These are phyloP conservation scores for Flammula alnicola DNA, from an alignment of 1,284 basidiomycete genomes.

Conservation along the genomic window DNA sequence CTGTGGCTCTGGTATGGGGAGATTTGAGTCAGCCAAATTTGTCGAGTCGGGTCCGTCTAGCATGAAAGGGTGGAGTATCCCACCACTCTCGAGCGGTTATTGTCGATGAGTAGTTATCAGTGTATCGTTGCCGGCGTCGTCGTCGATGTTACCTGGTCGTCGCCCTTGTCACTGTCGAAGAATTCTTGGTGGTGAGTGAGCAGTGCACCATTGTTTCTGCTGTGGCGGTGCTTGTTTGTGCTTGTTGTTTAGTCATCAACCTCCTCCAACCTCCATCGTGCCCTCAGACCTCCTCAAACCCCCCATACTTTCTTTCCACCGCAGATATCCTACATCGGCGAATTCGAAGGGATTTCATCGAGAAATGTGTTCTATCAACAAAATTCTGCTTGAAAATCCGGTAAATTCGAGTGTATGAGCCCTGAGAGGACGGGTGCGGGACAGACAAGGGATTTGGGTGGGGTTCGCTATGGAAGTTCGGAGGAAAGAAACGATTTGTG, in stretches of 20 bases:
- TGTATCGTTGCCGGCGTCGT: conserved; percentile 4
- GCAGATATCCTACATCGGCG: conserved; percentile 1
- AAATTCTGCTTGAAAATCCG: conserved; percentile 10
- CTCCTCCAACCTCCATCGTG: not conserved
- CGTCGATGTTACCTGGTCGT: conserved; percentile 13
- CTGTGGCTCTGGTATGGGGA: conserved; percentile 15
- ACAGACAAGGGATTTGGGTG: conserved; percentile 8
- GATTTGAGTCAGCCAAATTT: conserved; percentile 26
- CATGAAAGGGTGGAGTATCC: conserved; percentile 27
- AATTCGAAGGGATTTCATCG: not conserved
- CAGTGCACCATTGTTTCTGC: conserved; percentile 22
- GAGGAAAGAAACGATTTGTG: conserved; percentile 18
- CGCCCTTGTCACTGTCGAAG: conserved; percentile 13
- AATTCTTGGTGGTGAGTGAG: conserved; percentile 17
- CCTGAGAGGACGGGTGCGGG: not conserved
- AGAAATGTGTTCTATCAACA: not conserved
- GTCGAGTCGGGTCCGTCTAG: conserved; percentile 23
- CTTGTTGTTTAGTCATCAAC: conserved; percentile 16
- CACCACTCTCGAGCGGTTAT: conserved; percentile 10
- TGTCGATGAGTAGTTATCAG: not conserved
- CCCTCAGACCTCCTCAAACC: conserved; percentile 1
- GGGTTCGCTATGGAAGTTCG: conserved; percentile 20
- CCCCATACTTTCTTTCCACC: not conserved
- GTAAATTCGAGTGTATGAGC: conserved; percentile 8
- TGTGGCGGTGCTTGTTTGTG: conserved; percentile 32